Conservation (phyloP, 78 protist genomes). For the Dictyostelium firmibasis region DNA sequence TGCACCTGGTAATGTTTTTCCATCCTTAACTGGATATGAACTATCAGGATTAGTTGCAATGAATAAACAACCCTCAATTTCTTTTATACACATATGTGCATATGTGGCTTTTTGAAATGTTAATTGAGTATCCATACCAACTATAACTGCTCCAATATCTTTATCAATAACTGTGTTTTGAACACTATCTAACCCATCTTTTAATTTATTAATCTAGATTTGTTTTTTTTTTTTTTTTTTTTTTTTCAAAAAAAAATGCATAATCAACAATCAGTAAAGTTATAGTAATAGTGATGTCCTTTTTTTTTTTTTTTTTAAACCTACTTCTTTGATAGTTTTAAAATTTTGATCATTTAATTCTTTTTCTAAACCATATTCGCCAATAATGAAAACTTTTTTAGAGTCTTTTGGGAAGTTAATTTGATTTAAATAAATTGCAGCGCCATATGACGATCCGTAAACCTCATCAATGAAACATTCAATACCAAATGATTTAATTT, state of each 20-base stretch:
- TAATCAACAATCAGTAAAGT: too few species aligned
- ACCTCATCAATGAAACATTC: conserved; percentile 25
- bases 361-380: conserved; percentile 59
- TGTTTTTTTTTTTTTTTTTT: not conserved
- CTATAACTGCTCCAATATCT: conserved; percentile 56
- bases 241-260: too few species aligned
- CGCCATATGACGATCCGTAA: conserved; percentile 42
- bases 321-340: not conserved
- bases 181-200: conserved; percentile 9
- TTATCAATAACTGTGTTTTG: conserved; percentile 19
- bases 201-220: not conserved
- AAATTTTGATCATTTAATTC: not conserved
- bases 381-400: conserved; percentile 56
- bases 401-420: not conserved
- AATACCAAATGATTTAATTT: conserved; percentile 10
- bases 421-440: conserved; percentile 10
- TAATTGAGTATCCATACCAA: conserved; percentile 54
- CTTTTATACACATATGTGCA: conserved; percentile 15
- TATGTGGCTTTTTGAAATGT: conserved; percentile 46
- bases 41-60: conserved; percentile 68
- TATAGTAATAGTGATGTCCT: not conserved
- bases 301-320: not conserved
- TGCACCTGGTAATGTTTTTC: conserved; percentile 41
- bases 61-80: not conserved
- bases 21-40: conserved; percentile 27